These are phyloP conservation scores for Metarhizium anisopliae DNA, from an alignment of 2,329 filamentous ascomycete genomes.

Conservation along the genomic window DNA sequence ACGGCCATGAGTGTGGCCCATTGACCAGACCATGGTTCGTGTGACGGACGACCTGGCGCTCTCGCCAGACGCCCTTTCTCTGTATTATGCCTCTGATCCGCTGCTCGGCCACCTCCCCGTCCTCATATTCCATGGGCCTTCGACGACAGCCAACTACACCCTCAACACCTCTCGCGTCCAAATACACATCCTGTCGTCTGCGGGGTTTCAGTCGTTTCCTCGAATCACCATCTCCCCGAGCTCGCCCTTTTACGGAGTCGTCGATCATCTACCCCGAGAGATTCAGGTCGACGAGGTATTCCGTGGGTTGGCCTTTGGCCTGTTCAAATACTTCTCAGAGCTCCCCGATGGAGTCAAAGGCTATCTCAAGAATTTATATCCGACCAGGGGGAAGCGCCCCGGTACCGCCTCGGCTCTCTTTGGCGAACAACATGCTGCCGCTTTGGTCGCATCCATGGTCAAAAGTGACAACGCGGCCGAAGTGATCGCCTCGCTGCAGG, in stretches of 20 bases:
- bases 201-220: conserved; percentile 81
- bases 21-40: conserved; percentile 62
- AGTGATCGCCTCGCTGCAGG: conserved; percentile 63
- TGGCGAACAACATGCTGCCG: conserved; percentile 84
- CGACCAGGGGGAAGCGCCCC: conserved; percentile 47
- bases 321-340: conserved; percentile 91
- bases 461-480: conserved; percentile 69
- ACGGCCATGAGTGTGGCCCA: conserved; percentile 15
- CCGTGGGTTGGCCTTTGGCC: conserved; percentile 80
- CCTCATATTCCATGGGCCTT: conserved; percentile 85
- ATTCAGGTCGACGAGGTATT: conserved; percentile 93
- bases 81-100: conserved; percentile 84
- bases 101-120: conserved; percentile 73
- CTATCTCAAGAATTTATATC: conserved; percentile 53
- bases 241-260: conserved; percentile 82
- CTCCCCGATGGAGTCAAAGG: conserved; percentile 68
- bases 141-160: conserved; percentile 78
- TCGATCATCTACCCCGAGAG: conserved; percentile 82
- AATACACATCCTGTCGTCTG: conserved; percentile 82
- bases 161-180: conserved; percentile 90
- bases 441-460: conserved; percentile 77
- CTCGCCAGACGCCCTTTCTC: conserved; percentile 70
- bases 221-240: conserved; percentile 90
- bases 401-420: conserved; percentile 65
- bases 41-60: conserved; percentile 70